Evolutionary conservation across 352 stramenopile species (phyloP).

Genomic region (Phytophthora pisi): DNA sequence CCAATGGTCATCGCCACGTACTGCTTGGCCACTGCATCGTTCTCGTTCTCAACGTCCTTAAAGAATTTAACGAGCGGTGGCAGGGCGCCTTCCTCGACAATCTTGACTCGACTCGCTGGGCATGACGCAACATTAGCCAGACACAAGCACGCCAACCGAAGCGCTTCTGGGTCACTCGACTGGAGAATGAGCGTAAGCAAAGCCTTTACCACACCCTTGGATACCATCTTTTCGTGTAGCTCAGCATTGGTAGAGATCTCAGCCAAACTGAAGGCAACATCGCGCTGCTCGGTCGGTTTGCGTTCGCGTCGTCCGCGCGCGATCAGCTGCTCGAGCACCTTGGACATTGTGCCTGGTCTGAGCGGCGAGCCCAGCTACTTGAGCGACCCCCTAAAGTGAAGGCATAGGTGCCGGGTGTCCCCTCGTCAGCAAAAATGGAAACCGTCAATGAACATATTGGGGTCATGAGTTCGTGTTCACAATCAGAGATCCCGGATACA

Average conservation of each 20-base stretch:
- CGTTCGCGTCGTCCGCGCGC: conserved; percentile 94
- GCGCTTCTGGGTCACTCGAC: conserved; percentile 92
- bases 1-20: conserved; percentile 96
- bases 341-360: conserved; percentile 63
- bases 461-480: conserved; percentile 17
- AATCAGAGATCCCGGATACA: conserved; percentile 8
- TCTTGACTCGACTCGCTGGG: conserved; percentile 84
- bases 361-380: neutral
- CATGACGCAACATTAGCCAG: conserved; percentile 95
- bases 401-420: conserved; percentile 14
- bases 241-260: conserved; percentile 95
- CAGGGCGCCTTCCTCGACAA: conserved; percentile 94
- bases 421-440: conserved; percentile 29
- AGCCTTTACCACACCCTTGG: conserved; percentile 94
- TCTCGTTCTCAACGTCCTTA: conserved; percentile 85
- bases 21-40: conserved; percentile 87
- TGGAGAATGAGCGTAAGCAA: conserved; percentile 92
- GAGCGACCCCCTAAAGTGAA: conserved; percentile 8
- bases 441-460: conserved; percentile 28
- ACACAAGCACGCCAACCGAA: conserved; percentile 94
- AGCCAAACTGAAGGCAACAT: conserved; percentile 95
- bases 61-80: conserved; percentile 91
- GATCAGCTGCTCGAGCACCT: conserved; percentile 96
- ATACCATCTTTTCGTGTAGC: conserved; percentile 93
- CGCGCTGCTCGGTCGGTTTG: conserved; percentile 94